Evolutionary conservation across 805 yeast genomes (phyloP).

Genomic region (Metschnikowia santaceciliae): DNA sequence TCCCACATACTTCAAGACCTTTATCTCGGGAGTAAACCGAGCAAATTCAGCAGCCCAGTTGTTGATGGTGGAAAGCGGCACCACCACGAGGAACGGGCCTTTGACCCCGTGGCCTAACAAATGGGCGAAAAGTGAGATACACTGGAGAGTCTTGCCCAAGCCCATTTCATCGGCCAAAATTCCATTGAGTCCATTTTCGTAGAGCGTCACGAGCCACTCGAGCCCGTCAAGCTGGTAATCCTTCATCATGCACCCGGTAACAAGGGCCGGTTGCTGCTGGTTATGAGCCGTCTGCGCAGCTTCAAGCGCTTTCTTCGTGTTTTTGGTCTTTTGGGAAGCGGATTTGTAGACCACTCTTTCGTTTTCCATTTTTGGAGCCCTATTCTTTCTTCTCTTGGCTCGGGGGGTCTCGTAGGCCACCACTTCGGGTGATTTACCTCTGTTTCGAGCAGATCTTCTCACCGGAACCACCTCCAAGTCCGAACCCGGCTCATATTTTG

Average conservation of each 20-base stretch:
- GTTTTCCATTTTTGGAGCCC: neutral
- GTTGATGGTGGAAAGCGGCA: slow-evolving; percentile 79
- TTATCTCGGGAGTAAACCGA: slow-evolving; percentile 68
- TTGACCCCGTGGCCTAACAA: slow-evolving; percentile 70
- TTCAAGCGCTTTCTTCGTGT: slow-evolving; percentile 24
- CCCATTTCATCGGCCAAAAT: slow-evolving; percentile 98
- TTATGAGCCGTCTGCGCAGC: slow-evolving; percentile 21
- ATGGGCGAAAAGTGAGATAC: slow-evolving; percentile 73
- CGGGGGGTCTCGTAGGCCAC: neutral
- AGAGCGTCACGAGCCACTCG: slow-evolving; percentile 84
- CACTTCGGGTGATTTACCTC: neutral
- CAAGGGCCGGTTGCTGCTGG: slow-evolving; percentile 30
- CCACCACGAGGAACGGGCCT: slow-evolving; percentile 77
- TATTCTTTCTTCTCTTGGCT: neutral
- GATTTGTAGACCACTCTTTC: neutral
- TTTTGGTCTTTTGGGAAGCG: slow-evolving; percentile 7
- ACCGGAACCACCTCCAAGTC: neutral
- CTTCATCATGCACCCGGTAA: slow-evolving; percentile 56
- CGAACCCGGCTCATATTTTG: neutral
- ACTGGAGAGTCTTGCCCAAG: slow-evolving; percentile 87
- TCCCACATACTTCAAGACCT: slow-evolving; percentile 64
- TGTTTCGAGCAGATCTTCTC: neutral
- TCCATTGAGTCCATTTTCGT: slow-evolving; percentile 92
- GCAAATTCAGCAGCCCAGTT: slow-evolving; percentile 79
- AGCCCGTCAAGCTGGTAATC: slow-evolving; percentile 87